Conservation (phyloP, 176 grass and related monocot genomes). For the Puya raimondii region DNA sequence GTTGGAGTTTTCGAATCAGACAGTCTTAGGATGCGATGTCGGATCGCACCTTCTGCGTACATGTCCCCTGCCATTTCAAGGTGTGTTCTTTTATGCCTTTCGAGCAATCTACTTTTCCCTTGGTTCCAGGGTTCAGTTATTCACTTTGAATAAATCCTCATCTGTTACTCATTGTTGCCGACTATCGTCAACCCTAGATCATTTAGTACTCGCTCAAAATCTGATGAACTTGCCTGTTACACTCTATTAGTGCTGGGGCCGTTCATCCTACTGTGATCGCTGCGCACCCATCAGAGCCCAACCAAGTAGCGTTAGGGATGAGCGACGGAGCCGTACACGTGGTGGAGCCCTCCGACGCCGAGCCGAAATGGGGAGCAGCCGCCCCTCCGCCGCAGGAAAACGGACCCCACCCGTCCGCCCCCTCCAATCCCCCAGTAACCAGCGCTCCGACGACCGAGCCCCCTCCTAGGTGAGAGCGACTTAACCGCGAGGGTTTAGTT, state of each 20-base stretch:
- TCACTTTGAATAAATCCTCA: not conserved
- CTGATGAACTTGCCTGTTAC: not conserved
- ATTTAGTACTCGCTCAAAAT: not conserved
- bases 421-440: slow-evolving; percentile 35
- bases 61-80: slow-evolving; percentile 64
- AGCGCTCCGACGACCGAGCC: slow-evolving; percentile 66
- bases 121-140: not conserved
- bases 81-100: slow-evolving; percentile 21
- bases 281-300: slow-evolving; percentile 79
- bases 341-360: slow-evolving; percentile 62
- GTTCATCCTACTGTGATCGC: slow-evolving; percentile 70
- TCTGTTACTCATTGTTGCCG: not conserved
- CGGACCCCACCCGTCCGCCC: slow-evolving; percentile 39
- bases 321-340: slow-evolving; percentile 82
- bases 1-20: slow-evolving; percentile 93
- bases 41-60: slow-evolving; percentile 81
- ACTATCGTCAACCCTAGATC: not conserved
- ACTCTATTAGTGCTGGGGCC: slow-evolving; percentile 39
- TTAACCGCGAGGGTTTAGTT: not conserved
- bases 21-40: slow-evolving; percentile 61
- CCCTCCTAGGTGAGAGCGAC: slow-evolving; percentile 33
- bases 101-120: not conserved
- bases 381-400: slow-evolving; percentile 59
- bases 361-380: slow-evolving; percentile 65
- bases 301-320: slow-evolving; percentile 96